These are phyloP conservation scores for Meredithiella fracta DNA, from an alignment of 2,329 filamentous ascomycete genomes.

Conservation along the genomic window DNA sequence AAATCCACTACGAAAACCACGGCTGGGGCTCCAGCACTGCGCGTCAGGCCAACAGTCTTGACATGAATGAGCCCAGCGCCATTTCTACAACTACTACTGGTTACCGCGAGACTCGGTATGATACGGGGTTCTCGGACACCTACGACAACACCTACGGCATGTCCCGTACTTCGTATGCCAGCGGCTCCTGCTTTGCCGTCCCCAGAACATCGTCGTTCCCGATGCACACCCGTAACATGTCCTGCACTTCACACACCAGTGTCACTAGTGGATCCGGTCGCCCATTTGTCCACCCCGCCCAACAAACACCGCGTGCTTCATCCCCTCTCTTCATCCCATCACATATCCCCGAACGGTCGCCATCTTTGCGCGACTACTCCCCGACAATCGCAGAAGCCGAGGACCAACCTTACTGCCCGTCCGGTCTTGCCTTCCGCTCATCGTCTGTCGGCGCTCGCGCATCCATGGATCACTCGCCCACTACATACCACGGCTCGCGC, in stretches of 20 bases:
- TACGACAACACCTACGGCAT: conserved; percentile 7
- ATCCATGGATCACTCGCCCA: conserved; percentile 15
- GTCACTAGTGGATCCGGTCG: conserved; percentile 24
- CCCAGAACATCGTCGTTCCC: conserved; percentile 24
- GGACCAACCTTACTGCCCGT: conserved; percentile 22
- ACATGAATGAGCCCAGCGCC: conserved; percentile 24
- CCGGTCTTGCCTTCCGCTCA: conserved; percentile 5
- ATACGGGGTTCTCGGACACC: not conserved
- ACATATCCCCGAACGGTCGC: conserved; percentile 17
- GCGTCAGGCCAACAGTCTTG: conserved; percentile 30
- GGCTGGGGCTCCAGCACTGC: conserved; percentile 20
- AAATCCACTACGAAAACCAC: conserved; percentile 25
- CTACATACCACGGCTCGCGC: conserved; percentile 19
- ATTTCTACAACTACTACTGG: conserved; percentile 15
- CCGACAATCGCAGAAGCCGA: conserved; percentile 39
- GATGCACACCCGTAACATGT: conserved; percentile 41
- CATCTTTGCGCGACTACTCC: conserved; percentile 32
- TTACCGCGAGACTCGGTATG: conserved; percentile 7
- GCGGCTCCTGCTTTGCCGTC: conserved; percentile 11
- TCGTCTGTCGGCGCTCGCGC: conserved; percentile 7
- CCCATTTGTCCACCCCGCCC: conserved; percentile 45
- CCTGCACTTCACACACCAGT: conserved; percentile 40
- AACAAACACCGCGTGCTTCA: conserved; percentile 44
- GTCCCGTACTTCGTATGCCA: conserved; percentile 6
- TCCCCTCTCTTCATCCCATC: conserved; percentile 25